Evolutionary conservation across 768 basidiomycete species (phyloP), one percentile per base, ranked within the genome.

Genomic region (Candolleomyces aberdarensis): DNA sequence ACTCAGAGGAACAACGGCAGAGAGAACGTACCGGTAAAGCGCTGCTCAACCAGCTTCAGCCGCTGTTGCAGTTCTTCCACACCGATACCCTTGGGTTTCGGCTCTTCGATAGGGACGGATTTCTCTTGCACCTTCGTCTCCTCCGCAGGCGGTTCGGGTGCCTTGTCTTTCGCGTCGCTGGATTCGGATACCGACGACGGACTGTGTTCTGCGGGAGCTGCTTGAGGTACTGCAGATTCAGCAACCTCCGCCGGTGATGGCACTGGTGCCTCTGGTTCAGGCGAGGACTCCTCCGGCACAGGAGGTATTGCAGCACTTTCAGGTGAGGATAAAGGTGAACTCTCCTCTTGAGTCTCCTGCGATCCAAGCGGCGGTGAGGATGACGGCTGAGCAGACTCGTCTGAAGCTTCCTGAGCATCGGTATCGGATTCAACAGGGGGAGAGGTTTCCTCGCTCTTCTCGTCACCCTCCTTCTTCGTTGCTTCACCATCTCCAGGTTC

Each of bases 21-120:
- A 31, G 40, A n/a, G 6, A 19, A 59, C 71, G 62, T 69, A 88
- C 92, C 91, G 63, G 85, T 66, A 67, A 94, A 92, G n/a, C 87
- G 80, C 69, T 91, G 85, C 66, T 94, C 91, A 2, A 92, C 81
- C 41, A 88, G 76, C 68, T 82, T 86, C 60, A 94, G 74, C 47
- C 85, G 81, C 62, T 86, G 80, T 68, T 85, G 88, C 57, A 93
- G 72, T 39, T 74, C 76, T 57, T 91, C 90, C 6, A 89, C 72
- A 60, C 79, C 68, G 5, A 32, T 44, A 8, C 9, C 5, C 22
- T 57, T 51, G 5, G 49, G 3, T 29, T 51, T 44, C 41, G 43
- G 52, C 29, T 63, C 50, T 17, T 19, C 22, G 13, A 31, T 20
- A 46, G 19, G 19, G 17, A 49, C 29, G 20, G 22, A 36, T 40